Conservation (phyloP, 1,284 basidiomycete genomes). For the Pseudozyma sp. region DNA sequence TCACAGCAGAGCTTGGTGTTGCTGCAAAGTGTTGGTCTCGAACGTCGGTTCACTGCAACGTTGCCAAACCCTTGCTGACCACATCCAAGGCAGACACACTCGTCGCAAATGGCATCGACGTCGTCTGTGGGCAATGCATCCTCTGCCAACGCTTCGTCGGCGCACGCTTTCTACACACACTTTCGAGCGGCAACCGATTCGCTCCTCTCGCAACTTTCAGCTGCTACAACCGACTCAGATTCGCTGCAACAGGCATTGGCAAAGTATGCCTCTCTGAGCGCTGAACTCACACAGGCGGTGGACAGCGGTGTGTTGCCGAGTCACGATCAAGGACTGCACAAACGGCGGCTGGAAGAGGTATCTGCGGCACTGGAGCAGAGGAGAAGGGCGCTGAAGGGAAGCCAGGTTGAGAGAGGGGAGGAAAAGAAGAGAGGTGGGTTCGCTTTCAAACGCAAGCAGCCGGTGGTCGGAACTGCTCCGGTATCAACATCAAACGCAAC, state of each 20-base stretch:
- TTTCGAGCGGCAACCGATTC: conserved; percentile 14
- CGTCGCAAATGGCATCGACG: conserved; percentile 27
- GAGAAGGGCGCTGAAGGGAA: conserved; percentile 4
- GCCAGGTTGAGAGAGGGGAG: background rate
- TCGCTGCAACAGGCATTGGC: conserved; percentile 26
- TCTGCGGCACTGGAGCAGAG: conserved; percentile 7
- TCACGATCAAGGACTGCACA: conserved; percentile 41
- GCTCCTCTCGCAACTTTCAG: conserved; percentile 10
- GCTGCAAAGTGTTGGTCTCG: too few relatives aligned
- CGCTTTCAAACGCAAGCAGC: conserved; percentile 29
- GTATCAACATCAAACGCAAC: background rate
- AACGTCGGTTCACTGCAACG: background rate
- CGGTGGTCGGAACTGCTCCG: background rate
- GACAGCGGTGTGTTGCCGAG: conserved; percentile 33
- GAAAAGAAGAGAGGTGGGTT: conserved; percentile 17
- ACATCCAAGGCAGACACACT: background rate
- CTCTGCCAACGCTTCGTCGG: conserved; percentile 19
- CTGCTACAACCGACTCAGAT: background rate
- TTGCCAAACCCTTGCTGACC: background rate
- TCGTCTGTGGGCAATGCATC: conserved; percentile 36
- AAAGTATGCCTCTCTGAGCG: conserved; percentile 16
- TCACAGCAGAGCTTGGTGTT: too few relatives aligned
- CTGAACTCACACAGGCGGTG: conserved; percentile 33
- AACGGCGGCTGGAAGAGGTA: conserved; percentile 20
- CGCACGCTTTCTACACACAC: conserved; percentile 34